Percentiles rank a stretch among this genome's conserved stretches.
Conservation (phyloP, 768 basidiomycete species). For the Lactarius hatsudake region DNA sequence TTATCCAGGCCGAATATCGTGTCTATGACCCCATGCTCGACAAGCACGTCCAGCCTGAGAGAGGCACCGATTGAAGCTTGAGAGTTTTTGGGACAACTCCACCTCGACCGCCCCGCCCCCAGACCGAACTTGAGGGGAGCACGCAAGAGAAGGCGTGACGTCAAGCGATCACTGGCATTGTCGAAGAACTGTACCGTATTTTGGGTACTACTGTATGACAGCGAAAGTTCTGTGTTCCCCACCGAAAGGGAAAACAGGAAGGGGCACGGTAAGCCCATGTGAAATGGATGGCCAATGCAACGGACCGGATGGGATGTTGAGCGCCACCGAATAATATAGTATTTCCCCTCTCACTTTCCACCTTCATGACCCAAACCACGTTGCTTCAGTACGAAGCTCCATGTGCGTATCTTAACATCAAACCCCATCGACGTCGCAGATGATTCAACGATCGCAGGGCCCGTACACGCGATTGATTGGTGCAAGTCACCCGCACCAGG, state of each 20-base stretch:
- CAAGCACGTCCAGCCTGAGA: neutral
- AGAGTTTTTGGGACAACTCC: neutral
- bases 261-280: no score
- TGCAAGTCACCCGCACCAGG: constrained; percentile 77
- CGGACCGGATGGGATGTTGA: neutral
- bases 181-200: no score
- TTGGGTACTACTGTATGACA: no score
- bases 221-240: no score
- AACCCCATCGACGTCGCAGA: neutral
- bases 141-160: no score
- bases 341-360: constrained; percentile 9
- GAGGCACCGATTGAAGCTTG: neutral
- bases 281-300: neutral
- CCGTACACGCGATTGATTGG: constrained; percentile 85
- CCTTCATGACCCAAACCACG: constrained; percentile 63
- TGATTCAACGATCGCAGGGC: constrained; percentile 46
- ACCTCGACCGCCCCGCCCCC: no score
- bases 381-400: constrained; percentile 82
- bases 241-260: no score
- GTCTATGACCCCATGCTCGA: neutral
- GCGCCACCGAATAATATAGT: neutral
- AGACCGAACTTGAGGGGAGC: no score
- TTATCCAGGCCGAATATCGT: no score
- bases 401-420: constrained; percentile 48
- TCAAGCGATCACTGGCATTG: no score